Evolutionary conservation across 2,329 filamentous ascomycete species (phyloP), one percentile per base, ranked within the genome.

Genomic region (Beauveria sp.): DNA sequence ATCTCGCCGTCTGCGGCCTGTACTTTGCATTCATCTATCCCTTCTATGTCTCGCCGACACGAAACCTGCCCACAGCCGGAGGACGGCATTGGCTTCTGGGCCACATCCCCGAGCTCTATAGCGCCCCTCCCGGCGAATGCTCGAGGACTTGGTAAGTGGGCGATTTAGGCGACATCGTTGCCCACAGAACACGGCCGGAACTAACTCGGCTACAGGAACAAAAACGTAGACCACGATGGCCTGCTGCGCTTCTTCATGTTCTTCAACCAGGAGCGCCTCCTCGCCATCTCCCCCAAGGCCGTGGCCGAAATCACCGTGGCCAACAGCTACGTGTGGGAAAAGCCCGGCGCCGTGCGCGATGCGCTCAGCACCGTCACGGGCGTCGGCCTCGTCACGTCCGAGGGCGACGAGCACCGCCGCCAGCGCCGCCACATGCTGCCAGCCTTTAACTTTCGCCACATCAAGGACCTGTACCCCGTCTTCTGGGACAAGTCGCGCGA

Each of bases 331-430:
- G 83, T 88, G 46, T 93, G 90, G 66, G 69, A 79, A 50, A 91
- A 91, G 70, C 88, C 88, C 0, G 58, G 67, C 1, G 69, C 79
- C 26, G 67, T 90, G 34, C 77, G 83, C 40, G 74, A 74, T 49
- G 79, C 80, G 1, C 75, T 93, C 4, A 83, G 81, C 1, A 80
- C 84, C 24, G 78, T 92, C 28, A 78, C 93, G 14, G 88, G 91
- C 10, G 75, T 87, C 14, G 89, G 90, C 10, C 77, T 93, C 16
- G 75, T 97, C 43, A 77, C 97, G 12, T 89, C 91, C 2, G 93
- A 97, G 74, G 93, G 93, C n/a, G 90, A 96, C 14, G 90, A 93
- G 69, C 93, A 97, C 73, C 95, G 89, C 76, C 77, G 84, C 68
- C 89, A 92, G 76, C 83, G 93, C 52, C 92, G 89, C 71, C 86